phyloP scores from a whole-genome alignment of 2,329 filamentous ascomycete genomes.

The Catunica adiposa region DNA sequence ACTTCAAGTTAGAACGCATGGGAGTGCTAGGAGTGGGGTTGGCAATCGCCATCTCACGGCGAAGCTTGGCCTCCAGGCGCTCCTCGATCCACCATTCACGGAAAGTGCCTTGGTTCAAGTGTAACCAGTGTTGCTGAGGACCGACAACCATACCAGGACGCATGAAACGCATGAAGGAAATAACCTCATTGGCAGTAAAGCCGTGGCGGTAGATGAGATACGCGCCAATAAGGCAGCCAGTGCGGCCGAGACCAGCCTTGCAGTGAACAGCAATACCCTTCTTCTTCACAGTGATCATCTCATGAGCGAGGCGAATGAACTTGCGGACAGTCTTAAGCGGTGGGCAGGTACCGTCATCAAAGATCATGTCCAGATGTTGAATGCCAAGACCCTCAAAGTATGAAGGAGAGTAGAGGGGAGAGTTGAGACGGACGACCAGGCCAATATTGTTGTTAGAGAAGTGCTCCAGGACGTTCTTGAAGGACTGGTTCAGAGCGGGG shows the following conservation, averaged over 20 bases:
- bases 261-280: constrained; percentile 95
- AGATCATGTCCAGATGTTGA: constrained; percentile 97
- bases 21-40: constrained; percentile 40
- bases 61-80: constrained; percentile 53
- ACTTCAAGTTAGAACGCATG: constrained; percentile 45
- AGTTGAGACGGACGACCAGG: constrained; percentile 88
- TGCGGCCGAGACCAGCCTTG: constrained; percentile 90
- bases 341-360: constrained; percentile 94
- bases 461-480: constrained; percentile 90
- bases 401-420: constrained; percentile 86
- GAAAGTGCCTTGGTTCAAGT: constrained; percentile 91
- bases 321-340: constrained; percentile 75
- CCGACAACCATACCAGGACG: constrained; percentile 97
- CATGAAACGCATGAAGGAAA: constrained; percentile 99
- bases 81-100: constrained; percentile 97
- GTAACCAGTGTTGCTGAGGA: constrained; percentile 96
- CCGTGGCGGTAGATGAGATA: constrained; percentile 96
- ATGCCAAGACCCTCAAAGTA: constrained; percentile 94
- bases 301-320: constrained; percentile 87
- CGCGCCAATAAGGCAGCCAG: constrained; percentile 88
- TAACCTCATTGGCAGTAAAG: constrained; percentile 93
- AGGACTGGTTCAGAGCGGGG: constrained; percentile 60
- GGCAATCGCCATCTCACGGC: constrained; percentile 39
- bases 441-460: constrained; percentile 81
- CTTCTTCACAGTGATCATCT: constrained; percentile 80